These are phyloP conservation scores for Rhizopogon sp. DNA, from an alignment of 768 basidiomycete species.

Conservation along the genomic window DNA sequence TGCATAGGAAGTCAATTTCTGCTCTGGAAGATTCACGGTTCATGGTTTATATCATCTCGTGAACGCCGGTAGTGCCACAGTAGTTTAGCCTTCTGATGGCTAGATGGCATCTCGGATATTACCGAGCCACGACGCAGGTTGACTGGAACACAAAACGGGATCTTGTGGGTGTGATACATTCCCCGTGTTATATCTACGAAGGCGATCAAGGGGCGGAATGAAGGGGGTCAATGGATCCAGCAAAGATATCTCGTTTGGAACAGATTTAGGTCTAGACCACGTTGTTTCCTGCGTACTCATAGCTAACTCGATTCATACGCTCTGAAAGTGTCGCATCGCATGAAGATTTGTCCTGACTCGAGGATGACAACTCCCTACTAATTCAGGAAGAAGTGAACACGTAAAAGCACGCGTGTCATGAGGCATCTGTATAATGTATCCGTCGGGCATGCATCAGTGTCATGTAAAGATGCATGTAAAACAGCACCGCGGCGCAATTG, in stretches of 20 bases:
- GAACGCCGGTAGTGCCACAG: constrained; percentile 19
- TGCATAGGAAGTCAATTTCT: constrained; percentile 20
- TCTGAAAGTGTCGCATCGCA: constrained; percentile 18
- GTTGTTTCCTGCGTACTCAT: constrained; percentile 28
- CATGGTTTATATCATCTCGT: constrained; percentile 21
- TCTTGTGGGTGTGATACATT: constrained; percentile 23
- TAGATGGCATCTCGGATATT: constrained; percentile 23
- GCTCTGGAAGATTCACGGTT: constrained; percentile 7
- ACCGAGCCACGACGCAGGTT: constrained; percentile 28
- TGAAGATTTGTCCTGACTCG: constrained; percentile 23
- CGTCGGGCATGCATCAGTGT: constrained; percentile 13
- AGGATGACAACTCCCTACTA: constrained; percentile 19
- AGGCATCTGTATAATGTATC: constrained; percentile 20
- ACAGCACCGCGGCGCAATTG: constrained; percentile 19
- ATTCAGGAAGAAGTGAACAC: constrained; percentile 20
- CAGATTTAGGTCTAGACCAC: constrained; percentile 26
- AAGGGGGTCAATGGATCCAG: constrained; percentile 20
- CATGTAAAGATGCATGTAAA: constrained; percentile 14
- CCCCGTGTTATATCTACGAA: constrained; percentile 26
- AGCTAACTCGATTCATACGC: constrained; percentile 20
- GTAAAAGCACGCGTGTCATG: constrained; percentile 21
- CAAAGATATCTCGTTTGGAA: constrained; percentile 9
- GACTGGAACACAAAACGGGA: constrained; percentile 26
- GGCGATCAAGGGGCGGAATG: constrained; percentile 26
- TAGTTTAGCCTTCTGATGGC: constrained; percentile 18